phyloP scores from a whole-genome alignment of 1,284 basidiomycete genomes.

The Sphaerobolus stellatus region DNA sequence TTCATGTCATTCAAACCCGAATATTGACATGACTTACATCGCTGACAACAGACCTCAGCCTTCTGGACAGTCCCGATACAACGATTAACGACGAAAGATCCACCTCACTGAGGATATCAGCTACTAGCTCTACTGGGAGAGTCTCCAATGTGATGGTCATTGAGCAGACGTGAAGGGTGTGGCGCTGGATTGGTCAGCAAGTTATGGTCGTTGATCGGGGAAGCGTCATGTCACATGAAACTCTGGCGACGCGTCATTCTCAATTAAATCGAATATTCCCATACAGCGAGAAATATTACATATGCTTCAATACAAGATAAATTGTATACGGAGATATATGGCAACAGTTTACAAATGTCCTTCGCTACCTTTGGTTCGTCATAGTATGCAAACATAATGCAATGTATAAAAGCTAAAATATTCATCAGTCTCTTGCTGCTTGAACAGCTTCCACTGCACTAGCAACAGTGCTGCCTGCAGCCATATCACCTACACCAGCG shows the following conservation, averaged over 20 bases:
- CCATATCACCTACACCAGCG: background rate
- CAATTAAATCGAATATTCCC: no score
- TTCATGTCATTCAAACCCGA: background rate
- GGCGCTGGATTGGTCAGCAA: no score
- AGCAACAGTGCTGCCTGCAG: background rate
- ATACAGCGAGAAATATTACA: no score
- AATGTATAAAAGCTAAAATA: no score
- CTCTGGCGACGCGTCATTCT: no score
- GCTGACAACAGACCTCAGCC: conserved; percentile 53
- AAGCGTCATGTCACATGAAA: no score
- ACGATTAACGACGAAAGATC: conserved; percentile 58
- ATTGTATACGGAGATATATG: no score
- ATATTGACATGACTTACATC: conserved; percentile 5
- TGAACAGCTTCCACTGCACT: background rate
- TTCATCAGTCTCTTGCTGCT: background rate
- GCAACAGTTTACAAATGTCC: background rate
- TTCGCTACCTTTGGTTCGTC: background rate
- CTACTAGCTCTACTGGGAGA: conserved; percentile 71
- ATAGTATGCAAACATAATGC: no score
- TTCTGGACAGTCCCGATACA: conserved; percentile 57
- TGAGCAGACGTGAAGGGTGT: no score
- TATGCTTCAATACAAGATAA: no score
- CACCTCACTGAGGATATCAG: conserved; percentile 66
- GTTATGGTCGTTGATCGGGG: no score
- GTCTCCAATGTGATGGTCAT: conserved; percentile 38